Evolutionary conservation across 2,329 filamentous ascomycete genomes (phyloP).

Genomic region (Penicillium occitanis): DNA sequence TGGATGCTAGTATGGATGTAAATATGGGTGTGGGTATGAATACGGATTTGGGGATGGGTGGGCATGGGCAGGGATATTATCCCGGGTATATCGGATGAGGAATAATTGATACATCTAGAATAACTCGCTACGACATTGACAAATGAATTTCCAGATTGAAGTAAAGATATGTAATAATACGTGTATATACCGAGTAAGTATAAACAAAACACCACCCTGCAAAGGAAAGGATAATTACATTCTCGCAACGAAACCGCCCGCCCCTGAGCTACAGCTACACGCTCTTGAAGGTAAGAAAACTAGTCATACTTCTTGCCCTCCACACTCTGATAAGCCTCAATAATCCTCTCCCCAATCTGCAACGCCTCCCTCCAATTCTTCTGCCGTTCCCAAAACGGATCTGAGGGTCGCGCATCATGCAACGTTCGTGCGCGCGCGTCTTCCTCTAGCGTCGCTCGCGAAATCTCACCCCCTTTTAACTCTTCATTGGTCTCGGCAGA

Average conservation of each 20-base stretch:
- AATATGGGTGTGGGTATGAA: background rate
- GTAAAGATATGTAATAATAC: slow-evolving; percentile 9
- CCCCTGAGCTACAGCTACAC: no score
- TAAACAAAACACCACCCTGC: background rate
- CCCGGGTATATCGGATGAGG: background rate
- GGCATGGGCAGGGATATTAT: background rate
- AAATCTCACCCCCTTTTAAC: slow-evolving; percentile 29
- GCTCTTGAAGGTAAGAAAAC: background rate
- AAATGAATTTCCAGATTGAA: background rate
- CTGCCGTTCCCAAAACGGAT: slow-evolving; percentile 48
- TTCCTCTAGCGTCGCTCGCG: slow-evolving; percentile 42
- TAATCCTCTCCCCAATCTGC: slow-evolving; percentile 42
- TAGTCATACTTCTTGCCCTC: slow-evolving; percentile 40
- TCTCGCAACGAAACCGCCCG: no score
- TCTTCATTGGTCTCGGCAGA: slow-evolving; percentile 24
- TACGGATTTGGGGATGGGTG: background rate
- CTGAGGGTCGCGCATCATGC: slow-evolving; percentile 34
- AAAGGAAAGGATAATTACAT: background rate
- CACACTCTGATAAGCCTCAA: slow-evolving; percentile 33
- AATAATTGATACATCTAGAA: background rate
- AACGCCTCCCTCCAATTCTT: slow-evolving; percentile 46
- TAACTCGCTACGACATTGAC: background rate
- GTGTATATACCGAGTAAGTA: background rate
- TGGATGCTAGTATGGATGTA: background rate
- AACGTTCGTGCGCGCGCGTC: slow-evolving; percentile 38